A percentile compares a stretch with the other conserved stretches of the same genome.
phyloP scores from a whole-genome alignment of 805 yeast species.

The Candida succiphila region DNA sequence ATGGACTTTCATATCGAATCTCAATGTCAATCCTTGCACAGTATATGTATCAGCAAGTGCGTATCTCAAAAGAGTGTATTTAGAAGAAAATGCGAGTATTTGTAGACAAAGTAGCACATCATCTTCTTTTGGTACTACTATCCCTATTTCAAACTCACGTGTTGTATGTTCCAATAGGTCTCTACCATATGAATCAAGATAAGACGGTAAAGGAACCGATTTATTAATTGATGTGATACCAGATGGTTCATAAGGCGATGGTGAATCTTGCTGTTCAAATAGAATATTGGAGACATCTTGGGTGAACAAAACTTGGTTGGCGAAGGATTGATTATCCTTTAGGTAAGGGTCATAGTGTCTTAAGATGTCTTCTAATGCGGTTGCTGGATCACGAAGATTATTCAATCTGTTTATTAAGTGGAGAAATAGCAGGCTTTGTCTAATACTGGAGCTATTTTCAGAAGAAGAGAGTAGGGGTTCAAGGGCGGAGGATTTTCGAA shows the following conservation, averaged over 20 bases:
- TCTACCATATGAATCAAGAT: conserved; percentile 2
- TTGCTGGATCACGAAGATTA: conserved; percentile 1
- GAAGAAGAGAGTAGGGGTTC: too few relatives aligned
- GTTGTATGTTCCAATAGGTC: conserved; percentile 24
- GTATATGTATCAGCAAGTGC: conserved; percentile 67
- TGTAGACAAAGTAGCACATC: conserved; percentile 93
- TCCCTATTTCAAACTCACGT: conserved; percentile 52
- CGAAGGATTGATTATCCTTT: conserved; percentile 12
- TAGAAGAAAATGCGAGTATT: conserved; percentile 84
- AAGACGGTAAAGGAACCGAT: neutral
- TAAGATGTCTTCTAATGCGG: conserved; percentile 13
- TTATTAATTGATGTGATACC: neutral
- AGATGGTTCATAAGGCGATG: neutral
- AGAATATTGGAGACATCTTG: conserved; percentile 20
- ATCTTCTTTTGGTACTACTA: conserved; percentile 82
- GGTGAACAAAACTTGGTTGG: conserved; percentile 15
- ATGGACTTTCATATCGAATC: conserved; percentile 17
- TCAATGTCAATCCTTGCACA: conserved; percentile 56
- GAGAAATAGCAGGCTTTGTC: conserved; percentile 17
- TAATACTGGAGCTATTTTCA: too few relatives aligned
- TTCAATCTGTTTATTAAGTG: conserved; percentile 18
- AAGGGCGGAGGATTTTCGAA: too few relatives aligned
- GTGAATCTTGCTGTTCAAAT: conserved; percentile 6
- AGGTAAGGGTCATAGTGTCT: conserved; percentile 14
- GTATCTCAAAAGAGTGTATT: conserved; percentile 73